Base-by-base conservation (phyloP, 1,139 yeast species). In the Citeromyces hawaiiensis region DNA sequence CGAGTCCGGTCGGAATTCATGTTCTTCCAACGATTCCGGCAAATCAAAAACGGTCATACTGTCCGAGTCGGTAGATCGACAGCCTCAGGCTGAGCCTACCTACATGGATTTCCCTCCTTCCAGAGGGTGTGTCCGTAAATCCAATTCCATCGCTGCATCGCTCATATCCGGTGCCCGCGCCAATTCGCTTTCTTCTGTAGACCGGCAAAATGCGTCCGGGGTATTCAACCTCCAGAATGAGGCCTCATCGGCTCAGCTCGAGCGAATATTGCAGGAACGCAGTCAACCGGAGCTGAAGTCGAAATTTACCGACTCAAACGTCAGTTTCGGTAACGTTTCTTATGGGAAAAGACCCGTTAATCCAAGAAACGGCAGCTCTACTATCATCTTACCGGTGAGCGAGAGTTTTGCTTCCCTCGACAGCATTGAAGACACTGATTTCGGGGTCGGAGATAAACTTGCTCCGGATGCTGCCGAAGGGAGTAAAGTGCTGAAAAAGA, bases 361-460 rank as follows among this genome's bases (percentile, higher is more conserved):
- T 10, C 34, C 17, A 4, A 13, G 34, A 30, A 30, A 30, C 17
- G 34, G 17, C 8, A 30, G 34, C 34, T 30, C 34, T 4, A 30
- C 34, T 6, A 30, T 67, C 50, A 58, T 78, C 15, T 54, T 81
- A 36, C 85, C 87, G 0, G 65, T 78, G 15, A 77, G 75, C 46
- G 83, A 81, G 39, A 78, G 87, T 47, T 80, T 79, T 63, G 91
- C 88, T 1, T 80, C 88, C 0, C 61, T 82, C 52, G 87, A 81
- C 52, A 78, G 87, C 51, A 68, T 73, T 42, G 78, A 78, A 52
- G 27, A 23, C 9, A 11, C 27, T 6, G 27, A 23, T 23, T 23
- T 23, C 11, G 27, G 11, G 4, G 27, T 23, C 11, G 81, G 79
- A 48, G 85, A 78, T 40, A 43, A 35, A 13, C 23, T 19, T 7